Conservation (phyloP, 2,329 filamentous ascomycete species). For the Colletotrichum sansevieriae region DNA sequence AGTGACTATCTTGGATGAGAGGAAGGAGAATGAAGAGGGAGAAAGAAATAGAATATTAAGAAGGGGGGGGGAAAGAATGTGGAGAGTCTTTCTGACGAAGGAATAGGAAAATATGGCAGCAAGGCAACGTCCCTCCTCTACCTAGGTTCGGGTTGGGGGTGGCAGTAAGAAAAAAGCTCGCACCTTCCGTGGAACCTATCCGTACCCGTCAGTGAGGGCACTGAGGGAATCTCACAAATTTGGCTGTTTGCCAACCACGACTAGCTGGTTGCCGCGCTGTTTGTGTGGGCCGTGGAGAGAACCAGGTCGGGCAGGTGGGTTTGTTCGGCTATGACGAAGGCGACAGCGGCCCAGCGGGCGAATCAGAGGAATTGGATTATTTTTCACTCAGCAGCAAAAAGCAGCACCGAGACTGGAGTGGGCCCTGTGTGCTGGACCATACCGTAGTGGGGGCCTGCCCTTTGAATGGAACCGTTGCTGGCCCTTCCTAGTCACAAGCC, state of each 20-base stretch:
- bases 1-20: conserved; percentile 24
- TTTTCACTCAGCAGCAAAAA: conserved; percentile 42
- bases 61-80: conserved; percentile 40
- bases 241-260: too few species aligned
- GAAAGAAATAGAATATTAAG: conserved; percentile 45
- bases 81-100: conserved; percentile 47
- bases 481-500: too few species aligned
- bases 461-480: too few species aligned
- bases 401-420: conserved; percentile 29
- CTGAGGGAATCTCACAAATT: too few species aligned
- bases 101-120: conserved; percentile 38
- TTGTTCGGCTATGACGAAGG: conserved; percentile 43
- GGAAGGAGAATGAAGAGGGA: conserved; percentile 47
- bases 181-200: background rate
- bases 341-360: conserved; percentile 40
- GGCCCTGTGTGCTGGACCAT: conserved; percentile 6
- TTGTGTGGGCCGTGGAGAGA: conserved; percentile 20
- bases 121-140: conserved; percentile 12
- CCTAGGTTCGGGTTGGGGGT: conserved; percentile 27
- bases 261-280: too few species aligned
- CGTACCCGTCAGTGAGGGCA: too few species aligned
- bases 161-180: conserved; percentile 32
- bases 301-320: conserved; percentile 36
- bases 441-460: too few species aligned
- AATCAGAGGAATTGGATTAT: conserved; percentile 40